These are phyloP conservation scores for Lentinula guzmanii DNA, from an alignment of 768 basidiomycete species.

Conservation along the genomic window DNA sequence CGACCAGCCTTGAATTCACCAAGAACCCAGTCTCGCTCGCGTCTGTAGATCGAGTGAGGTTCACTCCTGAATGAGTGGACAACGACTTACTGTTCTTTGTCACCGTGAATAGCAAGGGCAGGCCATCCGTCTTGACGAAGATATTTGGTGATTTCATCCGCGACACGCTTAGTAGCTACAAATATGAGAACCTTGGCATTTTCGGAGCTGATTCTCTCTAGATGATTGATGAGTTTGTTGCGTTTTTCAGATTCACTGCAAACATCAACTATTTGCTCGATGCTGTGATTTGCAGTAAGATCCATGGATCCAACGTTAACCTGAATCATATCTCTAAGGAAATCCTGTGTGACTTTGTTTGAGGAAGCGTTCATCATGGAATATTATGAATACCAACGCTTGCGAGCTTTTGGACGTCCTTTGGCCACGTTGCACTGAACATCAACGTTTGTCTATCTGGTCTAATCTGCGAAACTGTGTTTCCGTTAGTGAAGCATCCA, in stretches of 20 bases:
- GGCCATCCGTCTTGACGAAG: conserved; percentile 99
- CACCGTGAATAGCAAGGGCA: conserved; percentile 98
- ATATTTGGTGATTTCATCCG: conserved; percentile 98
- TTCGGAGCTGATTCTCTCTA: conserved; percentile 93
- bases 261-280: conserved; percentile 92
- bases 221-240: conserved; percentile 90
- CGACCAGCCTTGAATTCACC: conserved; percentile 98
- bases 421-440: conserved; percentile 99
- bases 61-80: background rate
- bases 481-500: background rate
- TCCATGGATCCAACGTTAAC: conserved; percentile 99
- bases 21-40: conserved; percentile 99
- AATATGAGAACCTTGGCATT: conserved; percentile 99
- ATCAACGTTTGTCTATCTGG: conserved; percentile 98
- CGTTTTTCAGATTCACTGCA: conserved; percentile 98
- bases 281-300: conserved; percentile 96
- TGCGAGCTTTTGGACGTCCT: conserved; percentile 97
- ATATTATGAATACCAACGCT: conserved; percentile 40
- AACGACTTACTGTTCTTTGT: conserved; percentile 88
- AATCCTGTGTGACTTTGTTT: conserved; percentile 56
- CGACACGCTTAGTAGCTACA: conserved; percentile 94
- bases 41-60: conserved; percentile 35
- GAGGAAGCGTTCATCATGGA: background rate
- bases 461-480: conserved; percentile 61
- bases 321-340: conserved; percentile 94